These are phyloP conservation scores for Begonia masoniana DNA, from an alignment of 306 rosid genomes.

Conservation along the genomic window DNA sequence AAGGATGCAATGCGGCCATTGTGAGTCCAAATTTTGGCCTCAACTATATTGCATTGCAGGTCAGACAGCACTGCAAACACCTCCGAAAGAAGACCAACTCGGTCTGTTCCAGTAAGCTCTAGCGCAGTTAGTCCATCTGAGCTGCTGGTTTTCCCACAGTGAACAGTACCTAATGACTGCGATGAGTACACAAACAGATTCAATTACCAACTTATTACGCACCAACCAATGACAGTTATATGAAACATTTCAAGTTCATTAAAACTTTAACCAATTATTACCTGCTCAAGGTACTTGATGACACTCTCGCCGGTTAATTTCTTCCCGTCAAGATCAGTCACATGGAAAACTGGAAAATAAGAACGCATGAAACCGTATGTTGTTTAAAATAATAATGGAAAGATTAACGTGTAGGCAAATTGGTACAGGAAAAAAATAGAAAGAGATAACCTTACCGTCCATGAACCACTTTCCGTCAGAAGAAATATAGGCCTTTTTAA, in stretches of 20 bases:
- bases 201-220: too few species aligned
- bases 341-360: slow-evolving; percentile 57
- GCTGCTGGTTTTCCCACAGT: neutral
- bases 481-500: slow-evolving; percentile 80
- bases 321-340: slow-evolving; percentile 72
- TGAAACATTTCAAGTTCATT: too few species aligned
- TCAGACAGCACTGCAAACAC: slow-evolving; percentile 82
- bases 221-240: too few species aligned
- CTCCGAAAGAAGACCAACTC: slow-evolving; percentile 90
- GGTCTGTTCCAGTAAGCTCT: slow-evolving; percentile 79
- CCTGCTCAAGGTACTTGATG: slow-evolving; percentile 82
- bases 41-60: slow-evolving; percentile 73
- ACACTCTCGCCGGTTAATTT: slow-evolving; percentile 57
- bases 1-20: slow-evolving; percentile 82
- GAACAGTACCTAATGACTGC: too few species aligned
- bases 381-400: neutral
- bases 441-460: slow-evolving; percentile 44
- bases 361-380: neutral
- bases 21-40: slow-evolving; percentile 92
- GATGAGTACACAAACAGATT: too few species aligned
- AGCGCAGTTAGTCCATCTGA: slow-evolving; percentile 71
- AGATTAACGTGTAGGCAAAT: neutral
- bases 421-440: slow-evolving; percentile 6
- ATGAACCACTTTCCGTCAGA: slow-evolving; percentile 96
- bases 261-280: slow-evolving; percentile 3